These are phyloP conservation scores for Naganishia cerealis DNA, from an alignment of 1,284 basidiomycete genomes.

Conservation along the genomic window DNA sequence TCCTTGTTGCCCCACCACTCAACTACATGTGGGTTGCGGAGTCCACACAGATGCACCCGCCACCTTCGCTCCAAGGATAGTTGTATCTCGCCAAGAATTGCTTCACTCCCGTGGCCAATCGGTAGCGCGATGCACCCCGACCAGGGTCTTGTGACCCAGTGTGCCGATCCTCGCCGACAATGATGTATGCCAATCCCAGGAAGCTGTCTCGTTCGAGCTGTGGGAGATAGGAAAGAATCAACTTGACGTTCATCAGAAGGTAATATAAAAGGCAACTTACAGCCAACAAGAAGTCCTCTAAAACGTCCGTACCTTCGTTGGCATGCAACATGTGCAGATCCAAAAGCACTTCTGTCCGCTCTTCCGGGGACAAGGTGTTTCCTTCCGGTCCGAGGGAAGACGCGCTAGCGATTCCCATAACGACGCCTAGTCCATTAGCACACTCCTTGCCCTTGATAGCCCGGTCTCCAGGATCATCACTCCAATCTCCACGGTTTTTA, in stretches of 20 bases:
- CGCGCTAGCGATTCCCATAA: constrained; percentile 73
- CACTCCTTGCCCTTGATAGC: constrained; percentile 70
- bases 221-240: constrained; percentile 8
- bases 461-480: constrained; percentile 79
- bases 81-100: constrained; percentile 89
- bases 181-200: constrained; percentile 78
- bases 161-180: constrained; percentile 95
- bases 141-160: constrained; percentile 79
- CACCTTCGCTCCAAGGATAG: constrained; percentile 91
- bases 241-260: background rate
- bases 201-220: constrained; percentile 79
- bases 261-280: constrained; percentile 58
- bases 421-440: constrained; percentile 78
- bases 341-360: constrained; percentile 74
- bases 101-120: constrained; percentile 77
- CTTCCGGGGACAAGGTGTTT: constrained; percentile 65
- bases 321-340: constrained; percentile 87
- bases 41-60: constrained; percentile 85
- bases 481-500: constrained; percentile 66
- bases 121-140: constrained; percentile 75
- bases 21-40: constrained; percentile 32
- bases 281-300: constrained; percentile 84
- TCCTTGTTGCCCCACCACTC: background rate
- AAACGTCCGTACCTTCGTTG: constrained; percentile 83
- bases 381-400: constrained; percentile 60